Percentiles rank a stretch among this genome's conserved stretches.
Conservation (phyloP, 306 rosid species). For the Quercus engelmannii region DNA sequence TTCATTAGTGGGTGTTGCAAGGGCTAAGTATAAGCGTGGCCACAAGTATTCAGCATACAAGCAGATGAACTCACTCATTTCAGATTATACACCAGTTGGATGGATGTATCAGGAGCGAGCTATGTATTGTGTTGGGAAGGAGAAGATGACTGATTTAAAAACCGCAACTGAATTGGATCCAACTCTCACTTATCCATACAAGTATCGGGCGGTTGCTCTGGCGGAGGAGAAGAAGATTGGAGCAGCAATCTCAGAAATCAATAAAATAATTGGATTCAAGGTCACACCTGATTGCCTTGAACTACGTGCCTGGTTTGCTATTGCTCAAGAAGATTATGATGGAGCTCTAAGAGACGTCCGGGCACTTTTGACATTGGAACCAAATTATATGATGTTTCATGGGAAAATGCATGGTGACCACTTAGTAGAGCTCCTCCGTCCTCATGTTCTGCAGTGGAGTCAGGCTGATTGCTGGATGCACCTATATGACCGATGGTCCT, state of each 20-base stretch:
- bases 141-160: conserved; percentile 67
- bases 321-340: conserved; percentile 71
- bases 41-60: conserved; percentile 78
- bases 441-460: conserved; percentile 60
- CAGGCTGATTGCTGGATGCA: conserved; percentile 97
- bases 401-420: conserved; percentile 69
- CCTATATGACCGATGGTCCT: conserved; percentile 77
- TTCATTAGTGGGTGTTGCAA: conserved; percentile 72
- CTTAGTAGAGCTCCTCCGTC: conserved; percentile 64
- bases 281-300: conserved; percentile 86
- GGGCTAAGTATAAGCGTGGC: conserved; percentile 79
- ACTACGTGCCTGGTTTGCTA: conserved; percentile 78
- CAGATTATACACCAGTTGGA: conserved; percentile 63
- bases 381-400: conserved; percentile 65
- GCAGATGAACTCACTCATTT: conserved; percentile 62
- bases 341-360: conserved; percentile 77
- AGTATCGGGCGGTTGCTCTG: conserved; percentile 59
- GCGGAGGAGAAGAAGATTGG: conserved; percentile 60
- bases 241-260: conserved; percentile 64
- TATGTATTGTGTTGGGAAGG: conserved; percentile 72
- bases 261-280: conserved; percentile 68
- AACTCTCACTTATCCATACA: conserved; percentile 75
- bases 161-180: conserved; percentile 81
- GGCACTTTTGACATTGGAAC: conserved; percentile 81
- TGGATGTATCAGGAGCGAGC: conserved; percentile 96